phyloP scores from a whole-genome alignment of 176 grass and related monocot species.

The Alloteropsis semialata region DNA sequence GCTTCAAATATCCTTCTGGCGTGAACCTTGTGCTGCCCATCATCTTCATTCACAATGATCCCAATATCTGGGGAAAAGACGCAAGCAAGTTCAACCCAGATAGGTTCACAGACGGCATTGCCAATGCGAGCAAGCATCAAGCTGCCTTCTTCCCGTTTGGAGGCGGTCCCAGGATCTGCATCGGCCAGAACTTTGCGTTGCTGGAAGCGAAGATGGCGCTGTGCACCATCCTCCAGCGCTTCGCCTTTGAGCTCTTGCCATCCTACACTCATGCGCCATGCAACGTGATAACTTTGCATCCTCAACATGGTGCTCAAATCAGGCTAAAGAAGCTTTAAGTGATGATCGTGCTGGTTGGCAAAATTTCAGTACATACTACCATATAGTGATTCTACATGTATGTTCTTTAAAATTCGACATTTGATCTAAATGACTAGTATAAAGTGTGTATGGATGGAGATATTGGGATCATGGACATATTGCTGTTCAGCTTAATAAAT shows the following conservation, averaged over 20 bases:
- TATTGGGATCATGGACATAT: no score
- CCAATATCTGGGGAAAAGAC: conserved; percentile 57
- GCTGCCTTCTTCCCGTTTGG: conserved; percentile 65
- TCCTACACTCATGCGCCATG: conserved; percentile 60
- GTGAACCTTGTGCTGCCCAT: conserved; percentile 47
- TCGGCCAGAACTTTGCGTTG: conserved; percentile 68
- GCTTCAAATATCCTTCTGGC: conserved; percentile 52
- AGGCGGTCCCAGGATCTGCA: conserved; percentile 63
- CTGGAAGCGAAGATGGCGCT: conserved; percentile 68
- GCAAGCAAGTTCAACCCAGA: conserved; percentile 62
- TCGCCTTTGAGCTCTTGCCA: conserved; percentile 62
- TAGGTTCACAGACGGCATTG: conserved; percentile 63
- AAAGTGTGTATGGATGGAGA: no score
- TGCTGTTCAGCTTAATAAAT: no score
- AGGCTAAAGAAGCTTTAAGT: conserved; percentile 49
- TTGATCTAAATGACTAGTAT: no score
- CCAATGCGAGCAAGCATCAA: conserved; percentile 49
- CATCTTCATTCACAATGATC: conserved; percentile 60
- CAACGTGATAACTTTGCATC: conserved; percentile 49
- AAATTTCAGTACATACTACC: no score
- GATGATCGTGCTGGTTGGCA: background rate
- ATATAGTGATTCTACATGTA: no score
- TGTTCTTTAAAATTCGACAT: no score
- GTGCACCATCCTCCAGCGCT: conserved; percentile 60
- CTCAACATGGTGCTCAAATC: conserved; percentile 71